These are phyloP conservation scores for Tetrapisispora nanseiensis DNA, from an alignment of 805 yeast species.

Conservation along the genomic window DNA sequence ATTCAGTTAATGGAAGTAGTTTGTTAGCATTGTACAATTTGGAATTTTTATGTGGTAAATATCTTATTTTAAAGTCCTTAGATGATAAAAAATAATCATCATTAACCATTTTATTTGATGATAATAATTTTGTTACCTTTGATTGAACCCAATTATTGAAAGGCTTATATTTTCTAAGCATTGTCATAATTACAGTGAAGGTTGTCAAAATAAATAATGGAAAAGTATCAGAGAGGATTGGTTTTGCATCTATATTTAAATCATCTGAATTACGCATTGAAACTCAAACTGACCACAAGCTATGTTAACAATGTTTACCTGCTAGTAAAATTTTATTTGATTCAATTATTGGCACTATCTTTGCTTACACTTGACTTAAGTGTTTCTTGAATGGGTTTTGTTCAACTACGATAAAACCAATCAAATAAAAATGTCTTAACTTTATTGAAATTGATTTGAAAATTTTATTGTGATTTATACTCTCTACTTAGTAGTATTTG, in stretches of 20 bases:
- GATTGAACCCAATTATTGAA: constrained; percentile 14
- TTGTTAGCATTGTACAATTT: background rate
- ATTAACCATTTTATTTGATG: background rate
- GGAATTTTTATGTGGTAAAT: background rate
- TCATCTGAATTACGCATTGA: background rate
- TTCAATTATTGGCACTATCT: too few species aligned
- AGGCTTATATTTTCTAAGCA: constrained; percentile 15
- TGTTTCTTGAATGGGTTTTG: too few species aligned
- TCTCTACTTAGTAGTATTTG: too few species aligned
- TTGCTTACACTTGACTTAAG: too few species aligned
- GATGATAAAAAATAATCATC: background rate
- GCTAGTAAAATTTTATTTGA: too few species aligned
- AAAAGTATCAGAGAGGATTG: background rate
- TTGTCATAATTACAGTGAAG: constrained; percentile 12
- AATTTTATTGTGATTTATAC: too few species aligned
- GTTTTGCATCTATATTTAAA: too few species aligned
- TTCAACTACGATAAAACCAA: too few species aligned
- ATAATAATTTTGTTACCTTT: constrained; percentile 6
- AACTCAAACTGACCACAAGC: too few species aligned
- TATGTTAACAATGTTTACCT: too few species aligned
- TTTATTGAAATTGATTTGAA: too few species aligned
- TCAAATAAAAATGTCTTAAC: too few species aligned
- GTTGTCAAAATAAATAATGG: constrained; percentile 7
- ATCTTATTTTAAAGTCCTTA: background rate
- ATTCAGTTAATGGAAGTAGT: background rate